Conservation (phyloP, 164 flowering plant species). For the Platanus orientalis region DNA sequence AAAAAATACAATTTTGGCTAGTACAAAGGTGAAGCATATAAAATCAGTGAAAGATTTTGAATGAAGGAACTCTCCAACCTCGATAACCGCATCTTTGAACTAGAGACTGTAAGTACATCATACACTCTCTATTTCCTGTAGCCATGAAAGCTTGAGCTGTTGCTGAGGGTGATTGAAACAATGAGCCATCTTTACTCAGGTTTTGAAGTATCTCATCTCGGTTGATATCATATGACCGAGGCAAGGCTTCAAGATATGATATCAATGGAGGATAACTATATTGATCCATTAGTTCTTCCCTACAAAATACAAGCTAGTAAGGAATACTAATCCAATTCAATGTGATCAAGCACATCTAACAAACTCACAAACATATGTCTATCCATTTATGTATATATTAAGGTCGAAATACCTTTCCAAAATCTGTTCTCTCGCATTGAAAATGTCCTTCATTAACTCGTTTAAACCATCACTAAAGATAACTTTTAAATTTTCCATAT, state of each 20-base stretch:
- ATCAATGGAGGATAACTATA: slow-evolving; percentile 18
- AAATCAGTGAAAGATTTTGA: too few relatives aligned
- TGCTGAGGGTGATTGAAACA: slow-evolving; percentile 46
- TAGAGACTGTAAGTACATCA: too few relatives aligned
- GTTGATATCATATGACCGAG: too few relatives aligned
- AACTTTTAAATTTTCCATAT: background rate
- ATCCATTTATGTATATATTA: too few relatives aligned
- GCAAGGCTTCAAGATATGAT: slow-evolving; percentile 30
- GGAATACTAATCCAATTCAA: background rate
- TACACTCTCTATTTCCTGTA: slow-evolving; percentile 22
- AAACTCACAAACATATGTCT: too few relatives aligned
- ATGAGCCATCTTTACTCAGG: slow-evolving; percentile 33
- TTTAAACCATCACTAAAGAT: slow-evolving; percentile 7
- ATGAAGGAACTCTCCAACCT: slow-evolving; percentile 16
- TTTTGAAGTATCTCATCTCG: slow-evolving; percentile 12
- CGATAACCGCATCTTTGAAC: too few relatives aligned
- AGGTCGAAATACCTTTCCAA: slow-evolving; percentile 21
- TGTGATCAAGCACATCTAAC: background rate
- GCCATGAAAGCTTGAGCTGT: slow-evolving; percentile 36
- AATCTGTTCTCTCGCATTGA: slow-evolving; percentile 19
- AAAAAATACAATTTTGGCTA: too few relatives aligned
- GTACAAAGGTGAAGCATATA: too few relatives aligned
- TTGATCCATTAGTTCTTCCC: slow-evolving; percentile 22
- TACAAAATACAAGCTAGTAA: background rate
- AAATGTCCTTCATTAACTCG: slow-evolving; percentile 6